These are phyloP conservation scores for Antarctomyces pellizariae DNA, from an alignment of 495 filamentous ascomycete genomes.

Conservation along the genomic window DNA sequence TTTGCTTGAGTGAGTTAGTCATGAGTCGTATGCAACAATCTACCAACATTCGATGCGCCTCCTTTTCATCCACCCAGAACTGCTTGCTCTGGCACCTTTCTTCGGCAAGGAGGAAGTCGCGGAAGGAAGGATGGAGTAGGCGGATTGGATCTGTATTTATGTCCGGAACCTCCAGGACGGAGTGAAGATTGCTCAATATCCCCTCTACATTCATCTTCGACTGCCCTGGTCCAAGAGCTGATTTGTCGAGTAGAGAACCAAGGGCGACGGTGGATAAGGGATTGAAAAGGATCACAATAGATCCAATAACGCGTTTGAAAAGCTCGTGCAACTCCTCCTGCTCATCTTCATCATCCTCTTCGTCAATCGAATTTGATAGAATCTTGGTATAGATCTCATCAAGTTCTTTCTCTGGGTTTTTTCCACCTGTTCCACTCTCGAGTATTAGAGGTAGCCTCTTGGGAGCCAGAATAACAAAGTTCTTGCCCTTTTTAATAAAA, in stretches of 20 bases:
- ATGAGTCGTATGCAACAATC: slow-evolving; percentile 9
- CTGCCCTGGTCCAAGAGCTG: too few species aligned
- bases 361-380: slow-evolving; percentile 1
- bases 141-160: too few species aligned
- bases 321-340: slow-evolving; percentile 1
- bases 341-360: too few species aligned
- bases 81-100: slow-evolving; percentile 5
- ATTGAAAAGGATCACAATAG: slow-evolving; percentile 4
- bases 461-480: too few species aligned
- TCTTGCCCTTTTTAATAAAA: slow-evolving; percentile 3
- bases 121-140: slow-evolving; percentile 4
- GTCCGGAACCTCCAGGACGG: slow-evolving; percentile 4
- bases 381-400: slow-evolving; percentile 3
- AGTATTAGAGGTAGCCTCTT: too few species aligned
- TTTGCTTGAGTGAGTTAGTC: slow-evolving; percentile 3
- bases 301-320: slow-evolving; percentile 3
- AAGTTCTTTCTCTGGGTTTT: slow-evolving; percentile 4
- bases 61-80: slow-evolving; percentile 8
- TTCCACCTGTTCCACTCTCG: neutral
- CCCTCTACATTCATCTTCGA: too few species aligned
- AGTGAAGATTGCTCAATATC: slow-evolving; percentile 4
- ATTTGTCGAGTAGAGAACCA: slow-evolving; percentile 2
- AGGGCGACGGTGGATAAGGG: slow-evolving; percentile 2
- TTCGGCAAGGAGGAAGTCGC: slow-evolving; percentile 6
- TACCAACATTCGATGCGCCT: slow-evolving; percentile 8